A percentile compares a stretch with the other conserved stretches of the same genome.
Conservation (phyloP, 495 filamentous ascomycete genomes). For the Astrothelium subdiscretum region DNA sequence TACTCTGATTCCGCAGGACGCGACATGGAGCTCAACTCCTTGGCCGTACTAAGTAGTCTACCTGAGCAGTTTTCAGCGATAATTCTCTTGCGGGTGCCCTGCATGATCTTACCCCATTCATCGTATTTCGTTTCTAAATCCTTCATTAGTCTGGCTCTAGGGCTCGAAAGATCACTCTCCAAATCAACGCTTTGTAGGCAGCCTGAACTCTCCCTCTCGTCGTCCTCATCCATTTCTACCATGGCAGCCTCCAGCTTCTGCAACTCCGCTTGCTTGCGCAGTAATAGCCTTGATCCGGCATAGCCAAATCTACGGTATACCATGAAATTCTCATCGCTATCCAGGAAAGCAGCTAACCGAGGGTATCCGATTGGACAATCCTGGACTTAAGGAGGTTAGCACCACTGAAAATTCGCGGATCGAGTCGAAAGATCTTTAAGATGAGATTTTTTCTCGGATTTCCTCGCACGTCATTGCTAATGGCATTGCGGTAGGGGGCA, state of each 20-base stretch:
- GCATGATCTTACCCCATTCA: neutral
- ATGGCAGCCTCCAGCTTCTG: conserved; percentile 16
- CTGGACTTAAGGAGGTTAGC: conserved; percentile 2
- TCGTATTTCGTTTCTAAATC: neutral
- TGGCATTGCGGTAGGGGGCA: neutral
- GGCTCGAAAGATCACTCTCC: neutral
- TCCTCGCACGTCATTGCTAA: neutral
- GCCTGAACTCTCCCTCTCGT: conserved; percentile 5
- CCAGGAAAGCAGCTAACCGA: conserved; percentile 12
- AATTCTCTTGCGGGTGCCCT: neutral
- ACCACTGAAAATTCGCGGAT: neutral
- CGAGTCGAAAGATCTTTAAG: neutral
- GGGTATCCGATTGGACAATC: conserved; percentile 16
- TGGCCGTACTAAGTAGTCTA: conserved; percentile 13
- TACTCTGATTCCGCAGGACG: conserved; percentile 13
- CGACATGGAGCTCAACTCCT: conserved; percentile 15
- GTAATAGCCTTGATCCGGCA: conserved; percentile 20
- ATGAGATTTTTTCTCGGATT: neutral
- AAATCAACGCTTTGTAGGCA: conserved; percentile 1
- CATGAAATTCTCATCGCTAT: conserved; percentile 18
- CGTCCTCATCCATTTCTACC: conserved; percentile 11
- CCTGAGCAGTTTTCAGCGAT: neutral
- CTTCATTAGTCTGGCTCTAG: neutral
- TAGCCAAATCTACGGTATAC: conserved; percentile 18
- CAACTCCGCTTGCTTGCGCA: conserved; percentile 22